Percentiles rank a stretch among this genome's conserved stretches.
Evolutionary conservation across 129 eudicot species (phyloP).

Genomic region (Chrysanthemum seticuspe): DNA sequence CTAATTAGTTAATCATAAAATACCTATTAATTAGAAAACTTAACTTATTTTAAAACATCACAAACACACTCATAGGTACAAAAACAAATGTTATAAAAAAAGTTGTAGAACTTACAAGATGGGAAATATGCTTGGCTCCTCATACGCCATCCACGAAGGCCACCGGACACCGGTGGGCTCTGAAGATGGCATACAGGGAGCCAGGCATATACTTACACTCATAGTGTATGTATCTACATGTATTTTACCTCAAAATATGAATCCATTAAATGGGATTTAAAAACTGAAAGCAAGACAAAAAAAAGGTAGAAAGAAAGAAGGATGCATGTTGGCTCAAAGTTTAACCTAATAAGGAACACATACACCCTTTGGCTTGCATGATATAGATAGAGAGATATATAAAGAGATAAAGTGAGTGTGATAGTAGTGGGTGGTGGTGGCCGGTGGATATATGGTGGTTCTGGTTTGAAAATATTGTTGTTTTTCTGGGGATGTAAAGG

Average conservation of each 20-base stretch:
- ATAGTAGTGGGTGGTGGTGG: slow-evolving; percentile 31
- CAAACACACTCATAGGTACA: slow-evolving; percentile 6
- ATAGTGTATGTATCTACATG: slow-evolving; percentile 26
- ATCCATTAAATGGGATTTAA: neutral
- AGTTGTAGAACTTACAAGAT: slow-evolving; percentile 15
- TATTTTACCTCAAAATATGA: slow-evolving; percentile 28
- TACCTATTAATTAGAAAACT: neutral
- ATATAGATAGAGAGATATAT: slow-evolving; percentile 28
- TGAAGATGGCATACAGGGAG: slow-evolving; percentile 98
- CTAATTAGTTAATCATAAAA: slow-evolving; percentile 1
- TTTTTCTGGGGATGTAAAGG: slow-evolving; percentile 68
- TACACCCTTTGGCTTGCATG: slow-evolving; percentile 35
- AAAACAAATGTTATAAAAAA: neutral
- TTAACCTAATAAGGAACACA: slow-evolving; percentile 26
- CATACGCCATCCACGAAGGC: slow-evolving; percentile 93
- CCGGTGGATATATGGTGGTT: slow-evolving; percentile 25
- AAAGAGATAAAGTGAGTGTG: slow-evolving; percentile 23
- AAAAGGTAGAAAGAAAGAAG: slow-evolving; percentile 18
- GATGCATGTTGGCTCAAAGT: slow-evolving; percentile 25
- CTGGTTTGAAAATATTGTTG: slow-evolving; percentile 40
- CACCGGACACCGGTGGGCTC: slow-evolving; percentile 59
- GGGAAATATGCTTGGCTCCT: slow-evolving; percentile 96
- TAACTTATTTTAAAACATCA: slow-evolving; percentile 1
- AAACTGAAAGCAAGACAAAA: no score
- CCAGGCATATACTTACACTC: slow-evolving; percentile 71